These are phyloP conservation scores for Capillidium heterosporum DNA, from an alignment of 371 early-diverging fungal genomes.

Conservation along the genomic window DNA sequence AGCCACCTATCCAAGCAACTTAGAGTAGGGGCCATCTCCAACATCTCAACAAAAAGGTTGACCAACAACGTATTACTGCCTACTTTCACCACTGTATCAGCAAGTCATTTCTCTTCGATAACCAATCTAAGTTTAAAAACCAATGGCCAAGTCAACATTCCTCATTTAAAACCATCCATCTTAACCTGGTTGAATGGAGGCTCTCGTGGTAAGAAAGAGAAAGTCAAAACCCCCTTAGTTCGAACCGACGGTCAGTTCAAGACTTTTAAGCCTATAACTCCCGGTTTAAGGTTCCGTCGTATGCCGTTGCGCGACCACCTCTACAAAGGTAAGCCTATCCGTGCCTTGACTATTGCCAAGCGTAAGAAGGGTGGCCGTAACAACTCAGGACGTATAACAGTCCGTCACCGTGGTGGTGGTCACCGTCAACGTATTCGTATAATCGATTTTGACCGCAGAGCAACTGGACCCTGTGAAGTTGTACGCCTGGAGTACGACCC, in stretches of 20 bases:
- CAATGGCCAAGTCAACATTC: no score
- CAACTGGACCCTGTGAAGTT: constrained; percentile 61
- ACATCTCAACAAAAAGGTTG: no score
- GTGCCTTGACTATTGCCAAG: constrained; percentile 64
- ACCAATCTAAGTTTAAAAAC: no score
- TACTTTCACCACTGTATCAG: no score
- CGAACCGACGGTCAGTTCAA: constrained; percentile 48
- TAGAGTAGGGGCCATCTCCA: no score
- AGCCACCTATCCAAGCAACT: no score
- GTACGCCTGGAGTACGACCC: constrained; percentile 90
- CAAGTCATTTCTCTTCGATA: no score
- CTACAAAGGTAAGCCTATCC: constrained; percentile 76
- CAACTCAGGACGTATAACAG: constrained; percentile 78
- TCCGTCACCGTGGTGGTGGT: constrained; percentile 90
- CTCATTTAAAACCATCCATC: no score
- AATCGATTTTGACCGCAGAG: constrained; percentile 68
- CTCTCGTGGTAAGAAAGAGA: not conserved
- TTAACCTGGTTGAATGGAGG: not conserved
- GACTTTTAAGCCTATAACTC: constrained; percentile 79
- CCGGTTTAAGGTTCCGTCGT: constrained; percentile 73
- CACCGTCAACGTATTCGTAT: constrained; percentile 75
- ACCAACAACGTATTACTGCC: no score
- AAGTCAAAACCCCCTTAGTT: constrained; percentile 5
- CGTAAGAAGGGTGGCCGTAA: constrained; percentile 75
- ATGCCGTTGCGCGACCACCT: constrained; percentile 74